Conservation (phyloP, 2,329 filamentous ascomycete species). For the Phoma herbarum region DNA sequence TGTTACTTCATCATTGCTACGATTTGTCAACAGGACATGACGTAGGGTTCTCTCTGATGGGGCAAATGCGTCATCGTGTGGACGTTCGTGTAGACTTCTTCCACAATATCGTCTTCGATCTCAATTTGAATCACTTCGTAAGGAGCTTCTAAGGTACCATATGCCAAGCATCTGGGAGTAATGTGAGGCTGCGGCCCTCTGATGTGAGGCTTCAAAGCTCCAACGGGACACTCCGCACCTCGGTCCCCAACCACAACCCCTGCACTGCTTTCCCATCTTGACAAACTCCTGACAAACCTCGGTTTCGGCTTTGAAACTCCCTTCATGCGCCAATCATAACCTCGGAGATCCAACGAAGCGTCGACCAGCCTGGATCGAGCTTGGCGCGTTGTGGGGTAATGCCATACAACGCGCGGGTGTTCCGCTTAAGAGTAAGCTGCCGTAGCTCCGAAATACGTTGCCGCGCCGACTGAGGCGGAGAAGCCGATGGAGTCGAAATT, state of each 20-base stretch:
- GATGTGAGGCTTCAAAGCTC: background rate
- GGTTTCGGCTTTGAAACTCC: background rate
- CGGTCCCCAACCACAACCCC: conserved; percentile 3
- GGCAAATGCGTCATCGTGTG: conserved; percentile 4
- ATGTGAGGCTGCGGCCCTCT: background rate
- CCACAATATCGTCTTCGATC: background rate
- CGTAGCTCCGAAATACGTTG: conserved; percentile 31
- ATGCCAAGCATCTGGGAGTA: background rate
- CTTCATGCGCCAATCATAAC: conserved; percentile 25
- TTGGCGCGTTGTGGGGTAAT: conserved; percentile 40
- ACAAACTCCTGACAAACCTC: conserved; percentile 30
- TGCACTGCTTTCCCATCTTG: conserved; percentile 16
- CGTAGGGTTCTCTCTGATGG: conserved; percentile 3
- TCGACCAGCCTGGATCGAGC: conserved; percentile 19
- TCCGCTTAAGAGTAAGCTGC: conserved; percentile 6
- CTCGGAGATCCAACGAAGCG: conserved; percentile 12
- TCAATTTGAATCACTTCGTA: background rate
- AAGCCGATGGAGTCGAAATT: conserved; percentile 5
- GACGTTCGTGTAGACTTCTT: background rate
- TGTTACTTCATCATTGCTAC: background rate
- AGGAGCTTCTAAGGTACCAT: background rate
- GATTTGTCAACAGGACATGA: conserved; percentile 13
- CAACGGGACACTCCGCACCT: conserved; percentile 1
- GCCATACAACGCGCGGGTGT: conserved; percentile 1
- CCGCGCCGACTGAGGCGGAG: conserved; percentile 22